phyloP scores from a whole-genome alignment of 768 basidiomycete genomes.

The Leucocoprinus leucothites region DNA sequence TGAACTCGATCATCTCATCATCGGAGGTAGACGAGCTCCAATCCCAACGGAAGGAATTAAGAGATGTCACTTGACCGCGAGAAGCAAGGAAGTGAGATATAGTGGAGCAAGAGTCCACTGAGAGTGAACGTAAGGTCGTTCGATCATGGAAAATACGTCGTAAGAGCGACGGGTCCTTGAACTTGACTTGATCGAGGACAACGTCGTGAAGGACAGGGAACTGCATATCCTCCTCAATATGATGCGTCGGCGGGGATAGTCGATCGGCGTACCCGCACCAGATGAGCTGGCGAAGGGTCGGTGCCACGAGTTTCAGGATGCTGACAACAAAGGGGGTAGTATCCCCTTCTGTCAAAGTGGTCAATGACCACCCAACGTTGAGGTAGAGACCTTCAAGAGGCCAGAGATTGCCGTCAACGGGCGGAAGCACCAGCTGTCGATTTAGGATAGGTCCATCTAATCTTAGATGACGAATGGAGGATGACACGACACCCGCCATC shows the following conservation, averaged over 20 bases:
- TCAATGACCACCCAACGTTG: slow-evolving; percentile 11
- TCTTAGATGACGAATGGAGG: slow-evolving; percentile 21
- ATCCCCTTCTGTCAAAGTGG: background rate
- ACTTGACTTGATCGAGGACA: slow-evolving; percentile 14
- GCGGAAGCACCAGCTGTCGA: background rate
- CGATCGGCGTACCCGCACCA: slow-evolving; percentile 16
- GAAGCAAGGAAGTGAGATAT: background rate
- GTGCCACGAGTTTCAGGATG: slow-evolving; percentile 11
- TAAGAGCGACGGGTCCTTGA: slow-evolving; percentile 10
- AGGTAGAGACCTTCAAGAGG: slow-evolving; percentile 17
- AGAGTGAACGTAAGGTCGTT: slow-evolving; percentile 10
- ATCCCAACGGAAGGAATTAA: slow-evolving; percentile 23
- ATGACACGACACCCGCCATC: slow-evolving; percentile 16
- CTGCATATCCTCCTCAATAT: background rate
- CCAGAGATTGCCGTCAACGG: background rate
- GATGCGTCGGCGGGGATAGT: slow-evolving; percentile 3
- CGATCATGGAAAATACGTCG: slow-evolving; percentile 9
- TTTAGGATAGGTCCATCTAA: slow-evolving; percentile 16
- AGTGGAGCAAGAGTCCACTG: slow-evolving; percentile 10
- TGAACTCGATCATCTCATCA: slow-evolving; percentile 19
- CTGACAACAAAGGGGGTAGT: slow-evolving; percentile 7
- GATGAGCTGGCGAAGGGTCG: slow-evolving; percentile 20
- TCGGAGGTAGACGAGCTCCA: background rate
- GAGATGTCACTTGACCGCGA: slow-evolving; percentile 20
- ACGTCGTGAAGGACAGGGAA: slow-evolving; percentile 21